phyloP scores from a whole-genome alignment of 805 yeast species.

The Pichia cephalocereana region DNA sequence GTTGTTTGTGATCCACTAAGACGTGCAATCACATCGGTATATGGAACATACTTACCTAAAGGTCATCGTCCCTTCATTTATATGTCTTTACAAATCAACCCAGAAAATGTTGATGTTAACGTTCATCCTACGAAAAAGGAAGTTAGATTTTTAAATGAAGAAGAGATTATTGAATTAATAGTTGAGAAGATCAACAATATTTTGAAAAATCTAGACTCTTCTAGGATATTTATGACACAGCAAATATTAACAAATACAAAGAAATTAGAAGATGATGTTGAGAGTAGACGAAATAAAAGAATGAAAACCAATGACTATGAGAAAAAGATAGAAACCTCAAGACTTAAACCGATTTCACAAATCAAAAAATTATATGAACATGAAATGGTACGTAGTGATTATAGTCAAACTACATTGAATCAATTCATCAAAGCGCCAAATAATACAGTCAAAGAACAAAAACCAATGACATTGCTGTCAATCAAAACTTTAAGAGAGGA shows the following conservation, averaged over 20 bases:
- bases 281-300: conserved; percentile 4
- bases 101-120: conserved; percentile 78
- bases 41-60: conserved; percentile 62
- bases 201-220: conserved; percentile 50
- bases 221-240: conserved; percentile 63
- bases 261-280: conserved; percentile 6
- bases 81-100: conserved; percentile 54
- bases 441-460: background rate
- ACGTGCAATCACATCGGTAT: conserved; percentile 56
- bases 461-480: conserved; percentile 6
- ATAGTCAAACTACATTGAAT: conserved; percentile 48
- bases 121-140: conserved; percentile 95
- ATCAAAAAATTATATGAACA: conserved; percentile 44
- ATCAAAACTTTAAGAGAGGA: conserved; percentile 44
- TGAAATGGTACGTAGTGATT: conserved; percentile 63
- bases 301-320: background rate
- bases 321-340: background rate
- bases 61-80: conserved; percentile 74
- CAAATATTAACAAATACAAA: conserved; percentile 34
- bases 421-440: conserved; percentile 19
- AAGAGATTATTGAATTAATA: conserved; percentile 66
- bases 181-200: conserved; percentile 38
- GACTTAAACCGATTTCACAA: conserved; percentile 7
- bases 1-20: conserved; percentile 76
- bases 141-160: conserved; percentile 78